Evolutionary conservation across 2,329 filamentous ascomycete genomes (phyloP), one percentile per base, ranked within the genome.

Genomic region (Didymella sp.): DNA sequence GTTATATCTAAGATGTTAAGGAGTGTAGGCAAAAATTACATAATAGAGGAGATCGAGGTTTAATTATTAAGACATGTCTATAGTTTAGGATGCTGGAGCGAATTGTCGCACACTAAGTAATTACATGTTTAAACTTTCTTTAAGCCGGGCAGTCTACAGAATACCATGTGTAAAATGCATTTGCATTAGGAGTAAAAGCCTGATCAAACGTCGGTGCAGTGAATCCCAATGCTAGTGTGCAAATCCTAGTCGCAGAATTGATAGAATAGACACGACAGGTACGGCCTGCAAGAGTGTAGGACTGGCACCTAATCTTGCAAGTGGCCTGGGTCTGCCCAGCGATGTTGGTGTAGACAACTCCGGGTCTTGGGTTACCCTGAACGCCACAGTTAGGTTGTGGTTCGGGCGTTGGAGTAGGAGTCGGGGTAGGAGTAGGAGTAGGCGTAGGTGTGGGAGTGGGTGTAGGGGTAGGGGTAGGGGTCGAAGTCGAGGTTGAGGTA

Each of bases 331-430:
- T 40, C 33, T 48, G 45, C 4, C 6, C 2, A 13, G 33, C 33
- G 15, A 27, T 19, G 15, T 48, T 38, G 33, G 45, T 22, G 24
- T 48, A 48, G 22, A 8, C 21, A 2, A 48, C 24, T 21, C 45
- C 24, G 3, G 22, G 3, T 22, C 17, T 40, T 12, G 6, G n/a
- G 3, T 1, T 17, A 22, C 45, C 31, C 2, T 9, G 13, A 6
- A 48, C 45, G n/a, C 45, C 33, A 17, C 37, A 50, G 5, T 25
- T 50, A 31, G 35, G 15, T 25, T 50, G 38, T 19, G 35, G 45
- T 6, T 27, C 31, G 6, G 17, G 25, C 12, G n/a, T 45, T 12
- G 42, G n/a, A 1, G 25, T 30, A 13, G 25, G 25, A 15, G 22
- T 41, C 2, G 38, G 22, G 15, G 38, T 41, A 25, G 38, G 38